Evolutionary conservation across 169 alveolate species (phyloP).

Genomic region (Plasmodium reichenowi): DNA sequence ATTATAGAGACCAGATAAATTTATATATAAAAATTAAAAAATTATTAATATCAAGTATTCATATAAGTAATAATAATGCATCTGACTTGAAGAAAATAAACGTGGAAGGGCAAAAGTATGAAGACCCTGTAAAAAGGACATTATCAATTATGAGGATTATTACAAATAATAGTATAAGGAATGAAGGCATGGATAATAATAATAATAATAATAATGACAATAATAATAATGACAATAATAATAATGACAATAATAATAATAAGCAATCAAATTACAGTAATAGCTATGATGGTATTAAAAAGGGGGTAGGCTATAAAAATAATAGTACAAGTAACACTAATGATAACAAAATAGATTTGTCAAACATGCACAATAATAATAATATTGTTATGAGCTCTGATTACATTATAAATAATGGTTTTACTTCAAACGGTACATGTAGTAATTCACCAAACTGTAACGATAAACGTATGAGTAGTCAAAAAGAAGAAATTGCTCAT

Average conservation of each 20-base stretch:
- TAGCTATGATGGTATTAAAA: background rate
- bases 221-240: background rate
- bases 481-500: conserved; percentile 2
- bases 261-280: background rate
- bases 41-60: background rate
- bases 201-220: background rate
- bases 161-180: background rate
- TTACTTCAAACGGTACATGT: too few species aligned
- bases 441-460: too few species aligned
- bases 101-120: too few species aligned
- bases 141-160: too few species aligned
- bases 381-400: background rate
- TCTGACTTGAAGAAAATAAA: too few species aligned
- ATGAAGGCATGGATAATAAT: background rate
- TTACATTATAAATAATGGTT: too few species aligned
- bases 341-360: background rate
- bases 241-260: background rate
- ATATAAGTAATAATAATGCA: too few species aligned
- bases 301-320: background rate
- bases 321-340: background rate
- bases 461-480: background rate
- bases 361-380: background rate
- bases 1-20: conserved; percentile 20
- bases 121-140: too few species aligned
- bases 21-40: background rate